A percentile compares a stretch with the other conserved stretches of the same genome.
Evolutionary conservation across 176 grass and related monocot species (phyloP).

Genomic region (Zoysia japonica): DNA sequence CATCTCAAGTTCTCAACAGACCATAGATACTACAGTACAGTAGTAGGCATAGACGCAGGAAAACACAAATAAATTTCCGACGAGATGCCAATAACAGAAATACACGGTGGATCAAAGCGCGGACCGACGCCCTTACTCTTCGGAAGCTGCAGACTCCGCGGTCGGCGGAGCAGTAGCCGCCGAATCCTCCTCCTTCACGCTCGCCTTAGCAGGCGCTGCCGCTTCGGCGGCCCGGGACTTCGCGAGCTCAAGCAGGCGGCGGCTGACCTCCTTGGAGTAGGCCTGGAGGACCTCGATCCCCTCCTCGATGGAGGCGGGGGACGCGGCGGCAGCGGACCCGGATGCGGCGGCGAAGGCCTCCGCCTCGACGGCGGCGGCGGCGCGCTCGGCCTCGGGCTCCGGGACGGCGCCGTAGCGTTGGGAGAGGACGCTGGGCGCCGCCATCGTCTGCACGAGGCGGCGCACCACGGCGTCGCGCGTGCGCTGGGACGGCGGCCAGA

Average conservation of each 20-base stretch:
- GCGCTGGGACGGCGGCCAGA: conserved; percentile 93
- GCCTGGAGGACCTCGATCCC: conserved; percentile 73
- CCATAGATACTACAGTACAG: not conserved
- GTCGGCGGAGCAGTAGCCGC: conserved; percentile 3
- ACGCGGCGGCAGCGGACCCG: conserved; percentile 18
- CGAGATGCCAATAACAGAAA: conserved; percentile 41
- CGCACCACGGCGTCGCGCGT: conserved; percentile 87
- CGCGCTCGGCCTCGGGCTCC: conserved; percentile 55
- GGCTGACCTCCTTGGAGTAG: conserved; percentile 93
- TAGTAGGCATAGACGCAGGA: conserved; percentile 7
- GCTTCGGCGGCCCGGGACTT: conserved; percentile 48
- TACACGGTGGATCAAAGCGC: conserved; percentile 38
- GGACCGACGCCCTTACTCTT: conserved; percentile 36
- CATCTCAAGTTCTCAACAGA: conserved; percentile 17
- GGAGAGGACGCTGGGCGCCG: conserved; percentile 62
- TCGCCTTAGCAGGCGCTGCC: conserved; percentile 13
- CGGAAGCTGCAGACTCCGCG: conserved; percentile 12
- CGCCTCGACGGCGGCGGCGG: conserved; percentile 61
- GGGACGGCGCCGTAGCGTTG: conserved; percentile 71
- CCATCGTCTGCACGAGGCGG: conserved; percentile 76
- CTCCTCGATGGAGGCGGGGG: conserved; percentile 58
- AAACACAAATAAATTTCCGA: conserved; percentile 42
- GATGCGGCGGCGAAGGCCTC: conserved; percentile 66
- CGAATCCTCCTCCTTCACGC: conserved; percentile 18
- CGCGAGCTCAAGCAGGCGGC: conserved; percentile 63